Percentiles rank a stretch among this genome's conserved stretches.
Conservation (phyloP, 805 yeast genomes). For the Jamesozyma rosinii region DNA sequence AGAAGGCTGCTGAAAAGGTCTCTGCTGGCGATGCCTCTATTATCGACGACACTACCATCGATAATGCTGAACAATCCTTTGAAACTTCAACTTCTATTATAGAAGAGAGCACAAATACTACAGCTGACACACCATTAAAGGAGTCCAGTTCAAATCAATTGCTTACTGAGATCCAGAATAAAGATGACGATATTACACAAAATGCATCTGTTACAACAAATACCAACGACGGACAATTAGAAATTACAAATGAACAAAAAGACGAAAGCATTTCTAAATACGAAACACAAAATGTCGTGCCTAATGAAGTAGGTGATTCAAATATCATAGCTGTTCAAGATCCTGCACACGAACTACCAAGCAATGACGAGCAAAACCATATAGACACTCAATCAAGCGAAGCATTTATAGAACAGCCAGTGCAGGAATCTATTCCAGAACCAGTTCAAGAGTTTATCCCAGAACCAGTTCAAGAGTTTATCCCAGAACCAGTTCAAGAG, state of each 20-base stretch:
- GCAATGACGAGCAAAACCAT: no score
- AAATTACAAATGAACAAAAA: not conserved
- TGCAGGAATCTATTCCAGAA: no score
- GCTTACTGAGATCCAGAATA: no score
- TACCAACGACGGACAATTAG: no score
- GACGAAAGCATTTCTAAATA: not conserved
- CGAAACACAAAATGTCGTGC: not conserved
- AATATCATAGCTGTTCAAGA: not conserved
- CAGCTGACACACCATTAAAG: not conserved
- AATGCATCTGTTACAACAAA: no score
- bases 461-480: not conserved
- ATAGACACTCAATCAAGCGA: no score
- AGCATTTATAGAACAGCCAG: no score
- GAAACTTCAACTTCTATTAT: not conserved
- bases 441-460: no score
- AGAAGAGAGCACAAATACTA: not conserved
- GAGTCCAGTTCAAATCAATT: not conserved
- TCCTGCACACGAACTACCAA: no score
- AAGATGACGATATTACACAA: no score
- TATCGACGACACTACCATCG: not conserved
- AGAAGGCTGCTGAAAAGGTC: constrained; percentile 18
- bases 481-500: not conserved
- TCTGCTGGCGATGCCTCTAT: not conserved
- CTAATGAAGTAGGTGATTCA: not conserved
- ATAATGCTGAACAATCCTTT: not conserved